Conservation (phyloP, 192 early-diverging fungal species). For the Geranomyces michiganensis region DNA sequence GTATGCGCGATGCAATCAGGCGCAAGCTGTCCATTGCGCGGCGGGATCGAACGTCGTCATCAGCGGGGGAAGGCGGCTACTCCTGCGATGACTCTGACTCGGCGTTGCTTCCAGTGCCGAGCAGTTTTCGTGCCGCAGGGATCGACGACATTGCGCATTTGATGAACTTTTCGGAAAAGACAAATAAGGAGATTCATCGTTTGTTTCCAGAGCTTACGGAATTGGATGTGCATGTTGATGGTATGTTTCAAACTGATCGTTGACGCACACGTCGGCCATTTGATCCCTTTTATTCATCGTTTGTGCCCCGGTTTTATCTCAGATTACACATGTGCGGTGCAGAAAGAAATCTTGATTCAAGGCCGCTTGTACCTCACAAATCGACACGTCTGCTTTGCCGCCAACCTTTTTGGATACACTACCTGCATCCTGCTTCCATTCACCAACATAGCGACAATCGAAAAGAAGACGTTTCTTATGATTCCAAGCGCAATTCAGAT, state of each 20-base stretch:
- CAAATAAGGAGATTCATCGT: conserved; percentile 20
- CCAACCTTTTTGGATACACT: conserved; percentile 80
- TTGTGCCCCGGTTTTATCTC: background rate
- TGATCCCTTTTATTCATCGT: background rate
- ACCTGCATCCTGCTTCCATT: conserved; percentile 25
- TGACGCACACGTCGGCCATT: background rate
- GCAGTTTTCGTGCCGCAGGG: background rate
- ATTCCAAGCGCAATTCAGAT: conserved; percentile 31
- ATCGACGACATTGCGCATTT: conserved; percentile 23
- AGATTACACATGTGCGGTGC: conserved; percentile 69
- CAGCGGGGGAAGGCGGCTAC: background rate
- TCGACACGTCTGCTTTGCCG: conserved; percentile 80
- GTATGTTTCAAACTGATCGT: conserved; percentile 15
- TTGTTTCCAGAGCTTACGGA: conserved; percentile 16
- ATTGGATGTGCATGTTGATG: conserved; percentile 27
- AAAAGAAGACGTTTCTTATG: conserved; percentile 22
- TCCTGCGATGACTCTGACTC: background rate
- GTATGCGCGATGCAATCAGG: conserved; percentile 3
- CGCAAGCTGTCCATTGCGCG: conserved; percentile 5
- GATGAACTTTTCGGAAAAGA: conserved; percentile 23
- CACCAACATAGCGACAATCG: conserved; percentile 10
- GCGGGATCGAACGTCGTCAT: background rate
- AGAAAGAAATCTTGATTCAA: conserved; percentile 89
- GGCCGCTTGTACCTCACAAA: conserved; percentile 84
- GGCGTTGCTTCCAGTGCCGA: background rate